Conservation (phyloP, 208 protist genomes). For the Acanthamoeba polyphaga region DNA sequence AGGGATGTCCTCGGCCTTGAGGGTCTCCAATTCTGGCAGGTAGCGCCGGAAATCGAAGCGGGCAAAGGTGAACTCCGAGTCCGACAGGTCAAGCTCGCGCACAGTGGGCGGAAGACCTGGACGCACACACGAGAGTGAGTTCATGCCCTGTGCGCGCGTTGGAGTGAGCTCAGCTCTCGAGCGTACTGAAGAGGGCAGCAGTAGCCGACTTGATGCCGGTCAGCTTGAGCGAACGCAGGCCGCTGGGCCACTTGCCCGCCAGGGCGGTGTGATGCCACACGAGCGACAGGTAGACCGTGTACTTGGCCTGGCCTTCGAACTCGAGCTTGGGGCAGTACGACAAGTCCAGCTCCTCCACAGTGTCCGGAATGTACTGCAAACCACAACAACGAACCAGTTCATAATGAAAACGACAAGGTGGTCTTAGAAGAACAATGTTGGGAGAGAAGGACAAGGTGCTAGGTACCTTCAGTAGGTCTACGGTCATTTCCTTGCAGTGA, state of each 20-base stretch:
- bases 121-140: too few relatives aligned
- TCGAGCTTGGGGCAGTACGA: not conserved
- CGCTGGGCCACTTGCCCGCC: not conserved
- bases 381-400: not conserved
- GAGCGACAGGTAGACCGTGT: not conserved
- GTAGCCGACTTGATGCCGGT: not conserved
- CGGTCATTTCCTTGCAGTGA: not conserved
- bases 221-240: not conserved
- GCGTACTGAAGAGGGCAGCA: conserved; percentile 2
- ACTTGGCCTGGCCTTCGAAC: not conserved
- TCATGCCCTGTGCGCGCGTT: too few relatives aligned
- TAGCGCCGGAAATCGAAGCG: not conserved
- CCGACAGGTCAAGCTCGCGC: not conserved
- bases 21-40: not conserved
- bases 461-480: not conserved
- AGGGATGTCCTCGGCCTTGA: not conserved
- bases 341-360: conserved; percentile 13
- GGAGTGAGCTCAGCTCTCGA: too few relatives aligned
- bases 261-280: not conserved
- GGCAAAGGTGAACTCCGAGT: not conserved
- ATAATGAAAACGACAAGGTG: too few relatives aligned
- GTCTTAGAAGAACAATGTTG: too few relatives aligned
- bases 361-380: not conserved
- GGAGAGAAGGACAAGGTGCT: not conserved
- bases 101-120: not conserved